Evolutionary conservation across 2,329 filamentous ascomycete genomes (phyloP), one percentile per base, ranked within the genome.

Genomic region (Trichocomaceae sp.): DNA sequence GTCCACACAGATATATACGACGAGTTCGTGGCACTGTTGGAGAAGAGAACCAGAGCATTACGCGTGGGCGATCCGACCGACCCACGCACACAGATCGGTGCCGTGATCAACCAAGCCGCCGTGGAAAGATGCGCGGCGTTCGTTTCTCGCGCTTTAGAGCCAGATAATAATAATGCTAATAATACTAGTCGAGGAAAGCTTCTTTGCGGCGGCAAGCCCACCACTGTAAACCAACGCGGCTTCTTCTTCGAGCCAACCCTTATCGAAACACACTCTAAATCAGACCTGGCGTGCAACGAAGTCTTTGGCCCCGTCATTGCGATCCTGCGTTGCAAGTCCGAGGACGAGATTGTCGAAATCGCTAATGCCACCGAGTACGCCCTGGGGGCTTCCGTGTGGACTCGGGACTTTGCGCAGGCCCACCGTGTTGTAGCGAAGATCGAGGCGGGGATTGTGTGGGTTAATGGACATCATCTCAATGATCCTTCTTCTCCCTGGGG

Each of bases 401-500:
- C 77, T 1, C 70, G 74, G 29, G 75, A 80, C 47, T 68, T 80
- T 9, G 67, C 70, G 0, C 76, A 77, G 58, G 76, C 74, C 3
- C 76, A 76, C 58, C 69, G 76, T 1, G 72, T 79, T 0, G 72
- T 75, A 0, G 72, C 72, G 3, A 64, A 62, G 15, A 77, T 80
- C 13, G 75, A 79, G 15, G 72, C 77, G 1, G 76, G 75, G 1
- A 78, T 79, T 29, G 70, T 74, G 29, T 77, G 64, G 73, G 67
- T 72, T 15, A 79, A 76, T 58, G 76, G 72, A 0, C 85, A 88
- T 67, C 85, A 88, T 64, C 77, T 85, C 33, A 88, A 88, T 61
- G 85, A 88, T 60, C 85, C 85, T 0, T 84, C 83, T 60, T 84
- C 83, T 56, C 83, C 86, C 0, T 86, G 85, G 85, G 86, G 85